Evolutionary conservation across 192 early-diverging fungal genomes (phyloP).

Genomic region (Pecoramyces ruminantium): DNA sequence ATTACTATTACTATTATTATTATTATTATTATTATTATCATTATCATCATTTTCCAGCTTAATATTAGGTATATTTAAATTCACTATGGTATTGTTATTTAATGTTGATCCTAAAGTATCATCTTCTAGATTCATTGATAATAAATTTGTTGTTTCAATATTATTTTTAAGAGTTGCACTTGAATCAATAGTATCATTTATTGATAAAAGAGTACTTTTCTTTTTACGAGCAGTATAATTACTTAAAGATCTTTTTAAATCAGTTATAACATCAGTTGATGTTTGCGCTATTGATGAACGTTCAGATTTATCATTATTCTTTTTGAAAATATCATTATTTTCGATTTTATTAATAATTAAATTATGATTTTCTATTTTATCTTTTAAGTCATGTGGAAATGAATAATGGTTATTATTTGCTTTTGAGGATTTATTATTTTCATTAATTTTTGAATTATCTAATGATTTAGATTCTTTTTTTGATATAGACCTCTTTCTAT

Average conservation of each 20-base stretch:
- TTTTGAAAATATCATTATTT: neutral
- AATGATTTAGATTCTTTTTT: neutral
- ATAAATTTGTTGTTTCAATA: neutral
- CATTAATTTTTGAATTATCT: neutral
- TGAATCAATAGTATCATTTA: neutral
- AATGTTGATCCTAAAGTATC: neutral
- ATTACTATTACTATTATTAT: too few relatives aligned
- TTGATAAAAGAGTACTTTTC: neutral
- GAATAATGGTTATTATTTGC: neutral
- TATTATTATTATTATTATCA: too few relatives aligned
- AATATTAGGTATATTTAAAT: neutral
- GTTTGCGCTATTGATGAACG: neutral
- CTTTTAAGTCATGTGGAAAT: neutral
- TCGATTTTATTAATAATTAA: neutral
- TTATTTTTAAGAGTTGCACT: neutral
- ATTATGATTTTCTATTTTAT: neutral
- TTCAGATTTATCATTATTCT: neutral
- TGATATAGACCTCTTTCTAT: neutral
- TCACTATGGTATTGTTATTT: neutral
- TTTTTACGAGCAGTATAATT: neutral
- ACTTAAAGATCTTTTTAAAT: neutral
- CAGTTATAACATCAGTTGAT: neutral
- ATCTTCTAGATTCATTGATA: neutral
- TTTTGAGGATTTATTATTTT: neutral
- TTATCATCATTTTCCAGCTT: neutral